These are phyloP conservation scores for Arachis hypogaea DNA, from an alignment of 306 rosid genomes.

Conservation along the genomic window DNA sequence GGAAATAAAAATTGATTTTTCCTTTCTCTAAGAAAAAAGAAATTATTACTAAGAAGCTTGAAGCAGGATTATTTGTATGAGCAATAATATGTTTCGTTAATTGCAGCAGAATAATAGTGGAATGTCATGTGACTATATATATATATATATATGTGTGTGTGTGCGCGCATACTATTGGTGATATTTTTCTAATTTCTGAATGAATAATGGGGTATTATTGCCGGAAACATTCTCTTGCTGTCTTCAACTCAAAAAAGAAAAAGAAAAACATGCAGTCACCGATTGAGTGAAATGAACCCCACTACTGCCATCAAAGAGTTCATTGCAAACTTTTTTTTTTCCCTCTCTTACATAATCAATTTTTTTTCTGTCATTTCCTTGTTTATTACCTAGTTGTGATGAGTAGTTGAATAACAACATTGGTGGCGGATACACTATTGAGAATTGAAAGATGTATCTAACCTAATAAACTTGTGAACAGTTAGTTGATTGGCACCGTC, in stretches of 20 bases:
- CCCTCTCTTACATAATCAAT: not conserved
- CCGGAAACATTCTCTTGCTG: constrained; percentile 26
- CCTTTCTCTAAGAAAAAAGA: too few relatives aligned
- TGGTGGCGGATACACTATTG: not conserved
- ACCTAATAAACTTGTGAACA: not conserved
- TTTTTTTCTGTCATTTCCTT: too few relatives aligned
- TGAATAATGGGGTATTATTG: not conserved
- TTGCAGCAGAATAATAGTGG: not conserved
- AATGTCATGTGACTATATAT: constrained; percentile 1
- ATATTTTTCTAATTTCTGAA: not conserved
- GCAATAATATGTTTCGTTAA: not conserved
- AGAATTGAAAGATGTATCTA: not conserved
- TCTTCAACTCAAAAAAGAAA: not conserved
- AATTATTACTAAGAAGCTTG: not conserved
- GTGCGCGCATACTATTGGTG: not conserved
- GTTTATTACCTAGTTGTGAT: not conserved
- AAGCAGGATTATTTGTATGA: constrained; percentile 2
- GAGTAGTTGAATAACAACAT: not conserved
- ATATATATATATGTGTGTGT: too few relatives aligned
- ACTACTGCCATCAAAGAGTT: too few relatives aligned
- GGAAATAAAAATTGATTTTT: not conserved
- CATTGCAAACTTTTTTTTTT: too few relatives aligned
- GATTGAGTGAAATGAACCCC: too few relatives aligned
- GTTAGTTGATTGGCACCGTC: not conserved
- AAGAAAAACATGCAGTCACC: too few relatives aligned